Percentiles rank a stretch among this genome's conserved stretches.
phyloP scores from a whole-genome alignment of 176 grass and related monocot species.

The Stipa capillata region DNA sequence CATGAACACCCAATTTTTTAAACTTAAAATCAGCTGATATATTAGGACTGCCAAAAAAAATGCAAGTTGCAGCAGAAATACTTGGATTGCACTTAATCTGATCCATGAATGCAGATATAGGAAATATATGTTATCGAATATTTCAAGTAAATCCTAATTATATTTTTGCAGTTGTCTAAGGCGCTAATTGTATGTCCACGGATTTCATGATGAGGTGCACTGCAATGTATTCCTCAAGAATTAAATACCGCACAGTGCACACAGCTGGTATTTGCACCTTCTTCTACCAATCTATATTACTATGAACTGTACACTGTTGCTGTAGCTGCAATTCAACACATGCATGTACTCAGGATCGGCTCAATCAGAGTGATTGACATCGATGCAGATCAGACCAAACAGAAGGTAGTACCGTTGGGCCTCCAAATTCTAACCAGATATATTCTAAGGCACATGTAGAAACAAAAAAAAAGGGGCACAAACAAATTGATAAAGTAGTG shows the following conservation, averaged over 20 bases:
- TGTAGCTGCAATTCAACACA: not conserved
- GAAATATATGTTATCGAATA: not conserved
- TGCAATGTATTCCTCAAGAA: not conserved
- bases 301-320: not conserved
- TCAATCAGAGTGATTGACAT: not conserved
- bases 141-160: not conserved
- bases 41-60: not conserved
- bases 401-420: not conserved
- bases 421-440: not conserved
- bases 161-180: not conserved
- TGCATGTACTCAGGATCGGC: not conserved
- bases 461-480: not conserved
- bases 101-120: not conserved
- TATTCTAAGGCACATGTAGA: not conserved
- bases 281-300: not conserved
- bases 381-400: not conserved
- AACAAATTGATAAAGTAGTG: not conserved
- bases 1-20: not conserved
- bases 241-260: not conserved
- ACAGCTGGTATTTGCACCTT: not conserved
- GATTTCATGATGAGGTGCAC: constrained; percentile 13
- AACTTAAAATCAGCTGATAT: constrained; percentile 1
- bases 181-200: not conserved
- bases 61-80: constrained; percentile 5
- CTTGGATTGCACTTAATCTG: not conserved